Evolutionary conservation across 2,329 filamentous ascomycete species (phyloP).

Genomic region (Alternaria burnsii): DNA sequence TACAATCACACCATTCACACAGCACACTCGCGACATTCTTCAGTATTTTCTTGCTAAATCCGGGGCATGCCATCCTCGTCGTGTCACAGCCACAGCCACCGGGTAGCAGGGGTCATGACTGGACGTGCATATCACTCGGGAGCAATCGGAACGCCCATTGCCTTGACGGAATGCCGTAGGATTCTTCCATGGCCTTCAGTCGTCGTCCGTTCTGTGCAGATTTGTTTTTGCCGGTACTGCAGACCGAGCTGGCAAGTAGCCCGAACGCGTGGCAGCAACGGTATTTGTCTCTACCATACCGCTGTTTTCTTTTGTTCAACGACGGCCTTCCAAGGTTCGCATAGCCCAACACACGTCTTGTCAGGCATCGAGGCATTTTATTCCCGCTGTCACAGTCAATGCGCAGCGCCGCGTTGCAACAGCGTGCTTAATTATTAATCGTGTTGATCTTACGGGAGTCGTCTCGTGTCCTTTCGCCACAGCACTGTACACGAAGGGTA

Average conservation of each 20-base stretch:
- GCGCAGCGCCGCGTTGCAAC: slow-evolving; percentile 20
- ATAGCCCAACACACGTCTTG: not conserved
- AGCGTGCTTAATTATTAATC: slow-evolving; percentile 27
- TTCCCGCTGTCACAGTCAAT: slow-evolving; percentile 18
- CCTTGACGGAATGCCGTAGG: slow-evolving; percentile 7
- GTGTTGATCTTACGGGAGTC: slow-evolving; percentile 18
- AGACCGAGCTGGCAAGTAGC: slow-evolving; percentile 1
- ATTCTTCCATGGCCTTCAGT: slow-evolving; percentile 11
- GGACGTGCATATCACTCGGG: slow-evolving; percentile 19
- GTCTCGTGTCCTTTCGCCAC: slow-evolving; percentile 17
- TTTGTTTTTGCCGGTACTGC: slow-evolving; percentile 10
- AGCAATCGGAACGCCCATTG: slow-evolving; percentile 19
- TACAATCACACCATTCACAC: no score
- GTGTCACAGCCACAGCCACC: slow-evolving; percentile 17
- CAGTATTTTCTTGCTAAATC: not conserved
- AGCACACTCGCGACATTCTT: not conserved
- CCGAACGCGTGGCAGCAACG: not conserved
- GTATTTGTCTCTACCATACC: not conserved
- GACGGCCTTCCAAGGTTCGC: not conserved
- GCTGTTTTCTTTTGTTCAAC: slow-evolving; percentile 4
- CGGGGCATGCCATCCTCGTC: slow-evolving; percentile 4
- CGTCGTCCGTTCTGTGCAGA: slow-evolving; percentile 2
- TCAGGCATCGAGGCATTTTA: slow-evolving; percentile 32
- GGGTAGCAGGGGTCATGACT: slow-evolving; percentile 15
- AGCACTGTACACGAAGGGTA: not conserved